These are phyloP conservation scores for Globisporangium nagaii DNA, from an alignment of 352 stramenopile species.

Conservation along the genomic window DNA sequence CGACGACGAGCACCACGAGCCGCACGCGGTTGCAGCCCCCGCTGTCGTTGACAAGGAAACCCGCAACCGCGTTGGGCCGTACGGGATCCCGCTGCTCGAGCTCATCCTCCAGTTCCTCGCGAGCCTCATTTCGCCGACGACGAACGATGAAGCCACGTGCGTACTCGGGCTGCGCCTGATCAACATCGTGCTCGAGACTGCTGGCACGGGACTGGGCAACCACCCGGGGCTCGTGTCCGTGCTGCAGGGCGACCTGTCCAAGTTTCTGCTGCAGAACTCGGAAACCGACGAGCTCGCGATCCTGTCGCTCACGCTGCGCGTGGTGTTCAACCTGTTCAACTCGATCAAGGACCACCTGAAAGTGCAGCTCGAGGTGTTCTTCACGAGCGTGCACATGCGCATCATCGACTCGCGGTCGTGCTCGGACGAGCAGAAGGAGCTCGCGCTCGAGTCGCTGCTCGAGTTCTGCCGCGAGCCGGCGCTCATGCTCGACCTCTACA, in stretches of 20 bases:
- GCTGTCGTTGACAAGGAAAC: slow-evolving; percentile 7
- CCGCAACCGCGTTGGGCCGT: slow-evolving; percentile 31
- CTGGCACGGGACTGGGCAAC: slow-evolving; percentile 75
- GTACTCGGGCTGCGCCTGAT: slow-evolving; percentile 93
- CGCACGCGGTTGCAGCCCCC: neutral
- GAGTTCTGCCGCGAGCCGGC: slow-evolving; percentile 97
- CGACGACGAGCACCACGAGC: neutral
- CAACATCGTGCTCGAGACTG: slow-evolving; percentile 96
- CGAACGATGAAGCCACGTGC: slow-evolving; percentile 87
- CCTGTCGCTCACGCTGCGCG: slow-evolving; percentile 88
- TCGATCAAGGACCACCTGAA: slow-evolving; percentile 99
- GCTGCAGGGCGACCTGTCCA: slow-evolving; percentile 94
- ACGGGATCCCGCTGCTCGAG: slow-evolving; percentile 88
- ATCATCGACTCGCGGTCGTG: slow-evolving; percentile 87
- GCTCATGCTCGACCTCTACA: slow-evolving; percentile 98
- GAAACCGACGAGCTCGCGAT: slow-evolving; percentile 94
- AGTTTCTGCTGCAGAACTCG: slow-evolving; percentile 94
- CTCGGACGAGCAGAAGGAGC: slow-evolving; percentile 80
- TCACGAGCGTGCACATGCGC: slow-evolving; percentile 96
- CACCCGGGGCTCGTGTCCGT: slow-evolving; percentile 83
- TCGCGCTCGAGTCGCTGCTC: slow-evolving; percentile 91
- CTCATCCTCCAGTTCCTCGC: slow-evolving; percentile 93
- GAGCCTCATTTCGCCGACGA: slow-evolving; percentile 88
- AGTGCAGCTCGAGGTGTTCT: slow-evolving; percentile 98
- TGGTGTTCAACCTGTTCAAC: slow-evolving; percentile 99